phyloP scores from a whole-genome alignment of 495 filamentous ascomycete species.

The Penicillium angulare region DNA sequence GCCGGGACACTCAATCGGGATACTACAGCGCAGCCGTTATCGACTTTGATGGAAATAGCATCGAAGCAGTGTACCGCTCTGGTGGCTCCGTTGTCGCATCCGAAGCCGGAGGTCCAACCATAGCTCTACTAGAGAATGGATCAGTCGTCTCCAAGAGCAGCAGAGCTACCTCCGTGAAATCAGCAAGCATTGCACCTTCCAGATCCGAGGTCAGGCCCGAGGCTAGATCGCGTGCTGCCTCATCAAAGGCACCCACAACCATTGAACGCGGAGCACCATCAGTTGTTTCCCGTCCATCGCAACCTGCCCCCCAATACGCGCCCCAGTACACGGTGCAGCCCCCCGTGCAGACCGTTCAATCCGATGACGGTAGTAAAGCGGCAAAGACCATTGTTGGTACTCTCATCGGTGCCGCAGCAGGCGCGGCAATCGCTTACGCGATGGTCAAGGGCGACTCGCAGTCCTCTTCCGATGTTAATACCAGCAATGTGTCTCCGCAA shows the following conservation, averaged over 20 bases:
- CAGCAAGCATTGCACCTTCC: constrained; percentile 29
- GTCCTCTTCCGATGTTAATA: constrained; percentile 16
- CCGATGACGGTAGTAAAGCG: constrained; percentile 39
- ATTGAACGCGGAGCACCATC: constrained; percentile 25
- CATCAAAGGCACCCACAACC: constrained; percentile 31
- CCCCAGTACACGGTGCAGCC: constrained; percentile 16
- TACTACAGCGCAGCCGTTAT: constrained; percentile 62
- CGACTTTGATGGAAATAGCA: constrained; percentile 60
- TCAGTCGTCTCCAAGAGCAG: constrained; percentile 37
- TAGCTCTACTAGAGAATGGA: constrained; percentile 37
- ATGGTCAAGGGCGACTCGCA: constrained; percentile 56
- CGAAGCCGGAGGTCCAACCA: constrained; percentile 28
- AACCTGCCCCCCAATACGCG: constrained; percentile 24
- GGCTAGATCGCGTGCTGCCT: constrained; percentile 28
- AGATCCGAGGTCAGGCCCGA: constrained; percentile 30
- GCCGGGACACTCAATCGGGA: constrained; percentile 47
- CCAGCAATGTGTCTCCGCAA: constrained; percentile 22
- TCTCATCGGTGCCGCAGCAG: constrained; percentile 73
- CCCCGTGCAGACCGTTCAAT: constrained; percentile 28
- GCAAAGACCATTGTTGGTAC: constrained; percentile 67
- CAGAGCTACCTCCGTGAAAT: constrained; percentile 29
- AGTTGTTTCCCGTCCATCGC: constrained; percentile 25
- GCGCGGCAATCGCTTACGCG: constrained; percentile 72
- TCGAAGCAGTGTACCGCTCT: constrained; percentile 57
- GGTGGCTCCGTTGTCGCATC: constrained; percentile 23